Evolutionary conservation across 495 filamentous ascomycete genomes (phyloP).

Genomic region (Schizothecium vesticola): DNA sequence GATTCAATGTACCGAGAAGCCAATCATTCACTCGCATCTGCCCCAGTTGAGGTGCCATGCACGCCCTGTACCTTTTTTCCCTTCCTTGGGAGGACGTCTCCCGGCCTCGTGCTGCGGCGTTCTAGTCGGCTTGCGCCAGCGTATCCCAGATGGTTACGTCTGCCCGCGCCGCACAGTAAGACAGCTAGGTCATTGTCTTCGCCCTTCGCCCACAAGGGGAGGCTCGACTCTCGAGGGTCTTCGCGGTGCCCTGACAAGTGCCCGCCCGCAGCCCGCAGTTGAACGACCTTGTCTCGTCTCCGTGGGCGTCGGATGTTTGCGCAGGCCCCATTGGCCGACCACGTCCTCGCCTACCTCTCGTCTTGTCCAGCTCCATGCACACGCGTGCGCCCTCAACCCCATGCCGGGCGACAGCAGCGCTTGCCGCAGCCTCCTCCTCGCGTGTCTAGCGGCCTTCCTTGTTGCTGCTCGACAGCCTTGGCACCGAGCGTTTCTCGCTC

Average conservation of each 20-base stretch:
- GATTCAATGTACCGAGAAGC: conserved; percentile 38
- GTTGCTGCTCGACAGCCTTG: conserved; percentile 16
- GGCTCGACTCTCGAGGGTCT: conserved; percentile 5
- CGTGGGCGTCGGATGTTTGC: conserved; percentile 30
- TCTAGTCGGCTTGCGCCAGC: conserved; percentile 11
- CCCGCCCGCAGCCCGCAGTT: conserved; percentile 18
- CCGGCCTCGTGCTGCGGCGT: conserved; percentile 17
- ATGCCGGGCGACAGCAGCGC: conserved; percentile 20
- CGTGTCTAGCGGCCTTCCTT: conserved; percentile 11
- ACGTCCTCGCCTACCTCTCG: conserved; percentile 20
- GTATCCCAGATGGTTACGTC: conserved; percentile 13
- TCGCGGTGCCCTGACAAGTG: conserved; percentile 3
- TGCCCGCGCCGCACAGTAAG: conserved; percentile 17
- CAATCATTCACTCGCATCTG: conserved; percentile 37
- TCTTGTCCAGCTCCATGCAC: conserved; percentile 27
- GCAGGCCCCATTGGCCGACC: conserved; percentile 26
- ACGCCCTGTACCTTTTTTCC: conserved; percentile 21
- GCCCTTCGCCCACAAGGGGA: conserved; percentile 5
- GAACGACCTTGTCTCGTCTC: conserved; percentile 28
- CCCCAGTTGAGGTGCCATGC: conserved; percentile 41
- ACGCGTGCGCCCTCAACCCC: conserved; percentile 22
- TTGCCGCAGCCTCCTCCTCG: conserved; percentile 20
- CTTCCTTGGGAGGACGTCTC: conserved; percentile 13
- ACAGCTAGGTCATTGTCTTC: conserved; percentile 18
- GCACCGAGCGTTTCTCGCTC: conserved; percentile 21